phyloP scores from a whole-genome alignment of 176 grass and related monocot species.

The Oryza officinalis region DNA sequence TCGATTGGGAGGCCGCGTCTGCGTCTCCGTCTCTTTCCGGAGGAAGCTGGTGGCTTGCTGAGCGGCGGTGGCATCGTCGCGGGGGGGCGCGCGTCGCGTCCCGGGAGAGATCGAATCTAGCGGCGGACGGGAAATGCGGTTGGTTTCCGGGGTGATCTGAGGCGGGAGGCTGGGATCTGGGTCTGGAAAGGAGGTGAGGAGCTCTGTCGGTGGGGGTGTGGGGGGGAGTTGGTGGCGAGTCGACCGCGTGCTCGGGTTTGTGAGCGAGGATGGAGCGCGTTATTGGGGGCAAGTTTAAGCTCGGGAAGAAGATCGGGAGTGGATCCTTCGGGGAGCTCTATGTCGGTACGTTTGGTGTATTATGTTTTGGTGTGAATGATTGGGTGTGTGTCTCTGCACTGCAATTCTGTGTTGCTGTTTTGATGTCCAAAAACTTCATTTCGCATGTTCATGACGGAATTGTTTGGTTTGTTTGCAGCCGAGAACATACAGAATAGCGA shows the following conservation, averaged over 20 bases:
- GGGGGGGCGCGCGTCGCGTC: no score
- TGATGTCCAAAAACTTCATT: neutral
- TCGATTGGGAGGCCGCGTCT: no score
- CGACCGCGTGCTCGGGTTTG: neutral
- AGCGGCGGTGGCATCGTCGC: neutral
- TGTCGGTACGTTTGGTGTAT: slow-evolving; percentile 45
- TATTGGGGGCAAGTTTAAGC: slow-evolving; percentile 72
- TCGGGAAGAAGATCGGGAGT: slow-evolving; percentile 76
- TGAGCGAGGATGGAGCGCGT: slow-evolving; percentile 55
- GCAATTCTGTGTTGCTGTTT: neutral
- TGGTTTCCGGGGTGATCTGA: neutral
- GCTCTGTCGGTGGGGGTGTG: slow-evolving; percentile 25
- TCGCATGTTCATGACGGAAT: neutral
- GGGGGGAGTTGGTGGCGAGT: slow-evolving; percentile 1
- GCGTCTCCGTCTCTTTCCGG: neutral
- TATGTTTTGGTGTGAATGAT: neutral
- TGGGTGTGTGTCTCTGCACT: neutral
- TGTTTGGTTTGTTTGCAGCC: slow-evolving; percentile 34
- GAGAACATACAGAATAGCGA: slow-evolving; percentile 48
- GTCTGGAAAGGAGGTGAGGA: neutral
- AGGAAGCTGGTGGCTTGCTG: neutral
- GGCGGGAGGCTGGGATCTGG: slow-evolving; percentile 26
- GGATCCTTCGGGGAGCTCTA: slow-evolving; percentile 82
- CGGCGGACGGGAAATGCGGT: slow-evolving; percentile 21
- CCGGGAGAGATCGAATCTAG: neutral